Base-by-base conservation (phyloP, 495 filamentous ascomycete genomes). In the Penicillium ucsense region DNA sequence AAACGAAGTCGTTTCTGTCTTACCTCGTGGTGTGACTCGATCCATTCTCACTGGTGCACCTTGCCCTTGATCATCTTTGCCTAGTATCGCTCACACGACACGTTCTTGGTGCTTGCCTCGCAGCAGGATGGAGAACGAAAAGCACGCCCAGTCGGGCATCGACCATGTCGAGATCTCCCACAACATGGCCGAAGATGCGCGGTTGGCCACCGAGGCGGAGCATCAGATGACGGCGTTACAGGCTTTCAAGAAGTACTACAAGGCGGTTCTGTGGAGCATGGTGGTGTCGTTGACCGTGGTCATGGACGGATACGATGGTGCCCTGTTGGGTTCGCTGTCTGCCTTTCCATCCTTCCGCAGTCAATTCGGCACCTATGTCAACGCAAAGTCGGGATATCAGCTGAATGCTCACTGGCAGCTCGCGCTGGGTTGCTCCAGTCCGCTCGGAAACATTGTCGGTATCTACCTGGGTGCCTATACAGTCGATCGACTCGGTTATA, bases 391-490 rank as follows among this genome's bases (percentile, higher is more conserved):
- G 8, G 38, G 38, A 5, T 48, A 48, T 11, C 46, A 48, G 38
- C 46, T 48, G 64, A 51, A 53, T 71, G 5, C 41, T 66, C 3
- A 61, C 77, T 37, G 81, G 80, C 37, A 59, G 62, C 2, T 85
- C 80, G 61, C 71, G 84, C 49, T 69, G 86, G 9, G 65, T 81
- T n/a, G 81, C 82, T 10, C 44, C 54, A 54, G 63, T 62, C 59
- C 42, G 39, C 54, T 43, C 34, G 31, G 65, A 86, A 52, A 74
- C 72, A 20, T 78, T 68, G 8, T 85, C 82, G 68, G 84, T 75
- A 20, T 67, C 78, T 28, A 80, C 86, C 82, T 85, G 63, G 86
- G 86, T 67, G 83, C 81, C 4, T 82, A 82, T 3, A 75, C 80
- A 36, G 80, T 72, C 50, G 76, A 86, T 8, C 68, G 79, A 46